Percentiles rank a stretch among this genome's conserved stretches.
These are phyloP conservation scores for Sporothrix brunneoviolacea DNA, from an alignment of 2,329 filamentous ascomycete species.

Conservation along the genomic window DNA sequence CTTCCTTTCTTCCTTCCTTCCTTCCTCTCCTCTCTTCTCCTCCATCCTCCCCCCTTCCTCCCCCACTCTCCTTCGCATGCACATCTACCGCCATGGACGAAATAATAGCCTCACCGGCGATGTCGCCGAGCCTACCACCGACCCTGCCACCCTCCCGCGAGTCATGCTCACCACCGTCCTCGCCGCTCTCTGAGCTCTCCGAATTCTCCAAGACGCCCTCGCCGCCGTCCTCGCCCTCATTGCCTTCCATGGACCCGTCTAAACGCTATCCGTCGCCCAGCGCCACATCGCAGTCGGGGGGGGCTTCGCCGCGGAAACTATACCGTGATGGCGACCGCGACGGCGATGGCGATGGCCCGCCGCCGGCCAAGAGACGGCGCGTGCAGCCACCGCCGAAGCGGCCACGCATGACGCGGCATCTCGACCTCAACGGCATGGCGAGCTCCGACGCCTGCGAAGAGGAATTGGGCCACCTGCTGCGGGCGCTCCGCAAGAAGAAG, in stretches of 20 bases:
- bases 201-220: slow-evolving; percentile 50
- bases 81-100: slow-evolving; percentile 9
- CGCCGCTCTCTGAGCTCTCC: slow-evolving; percentile 38
- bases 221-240: slow-evolving; percentile 38
- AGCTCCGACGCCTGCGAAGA: slow-evolving; percentile 43
- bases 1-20: background rate
- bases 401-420: slow-evolving; percentile 63
- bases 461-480: slow-evolving; percentile 65
- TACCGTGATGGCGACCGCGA: slow-evolving; percentile 19
- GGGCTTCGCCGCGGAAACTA: slow-evolving; percentile 44
- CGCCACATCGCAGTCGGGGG: slow-evolving; percentile 40
- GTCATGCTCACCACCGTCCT: slow-evolving; percentile 12
- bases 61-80: background rate
- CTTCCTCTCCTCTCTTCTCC: background rate
- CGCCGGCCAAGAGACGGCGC: slow-evolving; percentile 70
- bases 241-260: slow-evolving; percentile 29
- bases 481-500: slow-evolving; percentile 76
- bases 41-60: background rate
- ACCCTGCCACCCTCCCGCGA: slow-evolving; percentile 1
- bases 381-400: slow-evolving; percentile 49
- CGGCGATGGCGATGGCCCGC: slow-evolving; percentile 49
- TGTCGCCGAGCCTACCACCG: slow-evolving; percentile 1
- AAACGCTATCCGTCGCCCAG: slow-evolving; percentile 49
- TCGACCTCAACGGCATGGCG: slow-evolving; percentile 57
- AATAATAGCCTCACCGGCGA: slow-evolving; percentile 13